A percentile compares a stretch with the other conserved stretches of the same genome.
These are phyloP conservation scores for Boletus insuetus DNA, from an alignment of 768 basidiomycete species.

Conservation along the genomic window DNA sequence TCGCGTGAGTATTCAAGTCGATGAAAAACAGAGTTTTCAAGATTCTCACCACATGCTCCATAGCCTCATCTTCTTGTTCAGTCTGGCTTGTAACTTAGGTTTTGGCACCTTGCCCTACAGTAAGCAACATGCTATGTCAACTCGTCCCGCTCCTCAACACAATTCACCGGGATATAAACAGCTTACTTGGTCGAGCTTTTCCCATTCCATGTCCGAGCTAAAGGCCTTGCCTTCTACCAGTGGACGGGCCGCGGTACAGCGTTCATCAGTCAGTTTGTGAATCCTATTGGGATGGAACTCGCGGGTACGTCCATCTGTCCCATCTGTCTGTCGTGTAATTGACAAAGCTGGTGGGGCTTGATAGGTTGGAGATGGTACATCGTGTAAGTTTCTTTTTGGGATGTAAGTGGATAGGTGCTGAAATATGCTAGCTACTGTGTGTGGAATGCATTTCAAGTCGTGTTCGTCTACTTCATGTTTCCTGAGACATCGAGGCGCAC, in stretches of 20 bases:
- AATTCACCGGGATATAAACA: neutral
- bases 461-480: constrained; percentile 17
- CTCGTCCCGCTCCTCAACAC: neutral
- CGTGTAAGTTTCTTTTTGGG: neutral
- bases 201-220: constrained; percentile 59
- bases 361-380: constrained; percentile 19
- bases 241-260: constrained; percentile 45
- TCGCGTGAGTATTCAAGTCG: constrained; percentile 6
- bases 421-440: constrained; percentile 14
- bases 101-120: neutral
- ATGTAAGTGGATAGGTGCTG: neutral
- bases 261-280: constrained; percentile 10
- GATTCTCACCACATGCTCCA: neutral
- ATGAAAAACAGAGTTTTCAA: neutral
- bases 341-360: neutral
- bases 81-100: constrained; percentile 1
- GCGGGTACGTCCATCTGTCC: constrained; percentile 4
- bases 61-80: constrained; percentile 18
- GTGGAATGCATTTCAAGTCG: constrained; percentile 16
- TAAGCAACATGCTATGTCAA: neutral
- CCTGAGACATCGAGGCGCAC: constrained; percentile 20
- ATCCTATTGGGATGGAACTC: constrained; percentile 16
- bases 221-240: constrained; percentile 60
- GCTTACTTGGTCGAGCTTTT: constrained; percentile 53
- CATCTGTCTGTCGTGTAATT: neutral